A percentile compares a stretch with the other conserved stretches of the same genome.
Evolutionary conservation across 495 filamentous ascomycete genomes (phyloP).

Genomic region (Penicillium canescens): DNA sequence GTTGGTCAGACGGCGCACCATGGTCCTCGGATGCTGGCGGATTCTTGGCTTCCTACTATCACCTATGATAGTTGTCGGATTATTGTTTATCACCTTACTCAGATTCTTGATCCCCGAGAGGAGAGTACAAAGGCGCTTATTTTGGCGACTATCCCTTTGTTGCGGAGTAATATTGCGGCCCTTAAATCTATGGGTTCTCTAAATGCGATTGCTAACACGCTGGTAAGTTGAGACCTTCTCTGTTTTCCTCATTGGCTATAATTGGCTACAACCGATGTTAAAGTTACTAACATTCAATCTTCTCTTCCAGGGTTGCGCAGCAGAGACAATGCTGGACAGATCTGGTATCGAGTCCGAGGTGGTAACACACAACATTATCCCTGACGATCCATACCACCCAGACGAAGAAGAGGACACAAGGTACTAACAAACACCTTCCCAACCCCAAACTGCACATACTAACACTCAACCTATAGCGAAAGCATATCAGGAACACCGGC

Average conservation of each 20-base stretch:
- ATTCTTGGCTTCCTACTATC: constrained; percentile 38
- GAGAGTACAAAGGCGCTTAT: constrained; percentile 24
- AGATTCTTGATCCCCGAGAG: constrained; percentile 26
- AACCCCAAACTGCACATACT: background rate
- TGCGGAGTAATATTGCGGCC: constrained; percentile 28
- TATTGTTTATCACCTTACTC: constrained; percentile 35
- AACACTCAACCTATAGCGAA: constrained; percentile 1
- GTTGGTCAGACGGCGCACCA: constrained; percentile 26
- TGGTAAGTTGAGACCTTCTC: constrained; percentile 6
- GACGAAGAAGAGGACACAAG: constrained; percentile 15
- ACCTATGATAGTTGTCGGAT: constrained; percentile 35
- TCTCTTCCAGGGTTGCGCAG: constrained; percentile 18
- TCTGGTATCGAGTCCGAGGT: constrained; percentile 31
- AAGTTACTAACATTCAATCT: background rate
- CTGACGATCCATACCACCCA: constrained; percentile 30
- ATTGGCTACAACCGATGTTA: background rate
- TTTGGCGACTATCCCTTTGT: constrained; percentile 20
- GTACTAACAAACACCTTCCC: background rate
- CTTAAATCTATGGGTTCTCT: constrained; percentile 27
- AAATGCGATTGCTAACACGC: constrained; percentile 20
- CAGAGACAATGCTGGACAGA: constrained; percentile 31
- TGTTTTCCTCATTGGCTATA: background rate
- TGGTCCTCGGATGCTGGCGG: constrained; percentile 25
- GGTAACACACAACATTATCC: constrained; percentile 25
- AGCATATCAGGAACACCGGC: constrained; percentile 21